Percentiles rank a stretch among this genome's conserved stretches.
phyloP scores from a whole-genome alignment of 2,329 filamentous ascomycete species.

The Aureobasidium pullulans region DNA sequence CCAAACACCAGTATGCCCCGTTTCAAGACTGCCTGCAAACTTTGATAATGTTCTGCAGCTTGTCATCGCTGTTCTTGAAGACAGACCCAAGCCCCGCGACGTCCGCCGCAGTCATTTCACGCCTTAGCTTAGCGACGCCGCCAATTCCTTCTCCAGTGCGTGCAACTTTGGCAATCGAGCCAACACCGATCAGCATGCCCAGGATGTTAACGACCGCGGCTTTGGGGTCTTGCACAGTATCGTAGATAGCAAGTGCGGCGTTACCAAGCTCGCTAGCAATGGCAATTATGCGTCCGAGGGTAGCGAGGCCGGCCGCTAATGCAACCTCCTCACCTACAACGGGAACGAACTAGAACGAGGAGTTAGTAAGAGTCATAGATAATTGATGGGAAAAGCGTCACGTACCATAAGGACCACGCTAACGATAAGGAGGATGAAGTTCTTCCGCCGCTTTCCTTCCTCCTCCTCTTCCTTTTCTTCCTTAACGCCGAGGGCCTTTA shows the following conservation, averaged over 20 bases:
- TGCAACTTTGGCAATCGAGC: conserved; percentile 13
- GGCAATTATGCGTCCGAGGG: conserved; percentile 10
- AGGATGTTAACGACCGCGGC: conserved; percentile 15
- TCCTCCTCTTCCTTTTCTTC: conserved; percentile 13
- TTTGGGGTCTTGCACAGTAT: conserved; percentile 14
- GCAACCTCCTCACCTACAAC: conserved; percentile 14
- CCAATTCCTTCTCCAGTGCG: not conserved
- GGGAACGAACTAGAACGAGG: conserved; percentile 12
- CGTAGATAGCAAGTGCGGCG: conserved; percentile 13
- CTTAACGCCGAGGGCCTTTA: conserved; percentile 9
- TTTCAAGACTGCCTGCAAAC: not conserved
- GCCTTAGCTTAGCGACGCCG: conserved; percentile 7
- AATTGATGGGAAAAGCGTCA: not conserved
- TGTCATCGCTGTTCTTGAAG: conserved; percentile 11
- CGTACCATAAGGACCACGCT: conserved; percentile 15
- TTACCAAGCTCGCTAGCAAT: conserved; percentile 15
- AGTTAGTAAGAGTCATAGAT: not conserved
- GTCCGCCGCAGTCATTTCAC: not conserved
- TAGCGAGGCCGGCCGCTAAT: conserved; percentile 5
- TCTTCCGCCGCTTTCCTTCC: conserved; percentile 11
- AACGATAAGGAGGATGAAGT: conserved; percentile 16
- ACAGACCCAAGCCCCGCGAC: not conserved
- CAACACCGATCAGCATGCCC: conserved; percentile 16
- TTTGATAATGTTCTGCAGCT: conserved; percentile 9
- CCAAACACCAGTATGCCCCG: too few species aligned